These are phyloP conservation scores for Lagenidium giganteum DNA, from an alignment of 352 stramenopile genomes.

Conservation along the genomic window DNA sequence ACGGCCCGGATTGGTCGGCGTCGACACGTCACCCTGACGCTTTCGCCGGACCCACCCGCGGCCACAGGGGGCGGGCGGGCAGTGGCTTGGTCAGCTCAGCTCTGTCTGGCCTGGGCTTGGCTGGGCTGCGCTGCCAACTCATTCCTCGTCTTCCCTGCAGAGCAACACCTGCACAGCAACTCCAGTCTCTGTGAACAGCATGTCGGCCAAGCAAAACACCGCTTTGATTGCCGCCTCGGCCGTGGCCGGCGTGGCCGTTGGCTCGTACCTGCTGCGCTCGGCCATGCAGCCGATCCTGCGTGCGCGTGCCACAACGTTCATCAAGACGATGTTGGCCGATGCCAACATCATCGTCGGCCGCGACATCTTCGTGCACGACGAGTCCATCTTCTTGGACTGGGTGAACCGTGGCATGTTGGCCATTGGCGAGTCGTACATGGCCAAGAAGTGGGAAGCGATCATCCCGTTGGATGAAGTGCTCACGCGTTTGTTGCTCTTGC, in stretches of 20 bases:
- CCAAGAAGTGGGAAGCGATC: conserved; percentile 82
- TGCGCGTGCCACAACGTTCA: conserved; percentile 65
- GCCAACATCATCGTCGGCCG: conserved; percentile 77
- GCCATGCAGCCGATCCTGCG: conserved; percentile 68
- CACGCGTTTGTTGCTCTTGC: conserved; percentile 62
- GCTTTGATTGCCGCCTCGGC: conserved; percentile 61
- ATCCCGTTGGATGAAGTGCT: conserved; percentile 75
- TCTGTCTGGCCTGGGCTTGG: no score
- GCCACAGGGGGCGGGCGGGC: no score
- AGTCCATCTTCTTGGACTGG: conserved; percentile 85
- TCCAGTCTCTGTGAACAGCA: conserved; percentile 13
- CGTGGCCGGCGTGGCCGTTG: conserved; percentile 54
- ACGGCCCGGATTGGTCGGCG: no score
- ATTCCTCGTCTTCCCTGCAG: no score
- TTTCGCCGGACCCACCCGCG: no score
- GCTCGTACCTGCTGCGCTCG: conserved; percentile 59
- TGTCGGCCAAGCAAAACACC: conserved; percentile 64
- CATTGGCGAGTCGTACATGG: conserved; percentile 88
- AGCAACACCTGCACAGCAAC: no score
- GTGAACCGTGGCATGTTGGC: conserved; percentile 78
- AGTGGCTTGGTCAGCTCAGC: no score
- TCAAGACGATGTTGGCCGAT: conserved; percentile 76
- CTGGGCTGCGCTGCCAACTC: no score
- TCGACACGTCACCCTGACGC: no score
- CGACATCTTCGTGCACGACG: conserved; percentile 79